Percentiles rank a stretch among this genome's conserved stretches.
These are phyloP conservation scores for Coemansia sp. DNA, from an alignment of 192 early-diverging fungal species.

Conservation along the genomic window DNA sequence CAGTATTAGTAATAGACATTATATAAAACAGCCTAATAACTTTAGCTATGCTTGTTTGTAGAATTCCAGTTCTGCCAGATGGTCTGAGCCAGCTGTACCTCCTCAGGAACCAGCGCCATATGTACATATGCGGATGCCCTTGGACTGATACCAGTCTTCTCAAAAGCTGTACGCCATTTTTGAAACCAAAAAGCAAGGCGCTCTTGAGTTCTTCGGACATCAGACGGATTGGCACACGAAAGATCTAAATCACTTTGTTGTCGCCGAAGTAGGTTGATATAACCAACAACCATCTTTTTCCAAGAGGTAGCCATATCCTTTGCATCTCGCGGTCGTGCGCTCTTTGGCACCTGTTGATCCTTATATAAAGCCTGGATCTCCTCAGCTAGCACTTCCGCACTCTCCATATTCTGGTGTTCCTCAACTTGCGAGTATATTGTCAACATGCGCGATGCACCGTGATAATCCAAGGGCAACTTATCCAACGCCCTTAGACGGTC, in stretches of 20 bases:
- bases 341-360: constrained; percentile 21
- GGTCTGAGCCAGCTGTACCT: background rate
- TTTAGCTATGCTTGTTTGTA: background rate
- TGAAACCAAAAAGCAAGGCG: constrained; percentile 34
- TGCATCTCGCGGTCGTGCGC: constrained; percentile 18
- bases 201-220: constrained; percentile 7
- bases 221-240: background rate
- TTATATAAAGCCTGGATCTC: constrained; percentile 25
- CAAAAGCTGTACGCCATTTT: constrained; percentile 17
- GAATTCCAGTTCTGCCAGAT: background rate
- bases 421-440: constrained; percentile 35
- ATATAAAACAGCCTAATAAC: background rate
- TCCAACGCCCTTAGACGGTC: constrained; percentile 48
- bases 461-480: constrained; percentile 38
- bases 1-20: background rate
- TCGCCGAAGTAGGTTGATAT: constrained; percentile 17
- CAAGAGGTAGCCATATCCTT: constrained; percentile 25
- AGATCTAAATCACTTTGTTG: constrained; percentile 3
- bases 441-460: constrained; percentile 32
- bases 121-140: constrained; percentile 7
- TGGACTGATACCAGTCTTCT: background rate
- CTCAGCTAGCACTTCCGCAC: constrained; percentile 27
- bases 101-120: background rate
- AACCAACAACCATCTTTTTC: constrained; percentile 40
- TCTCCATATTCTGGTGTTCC: constrained; percentile 44